These are phyloP conservation scores for Fusarium solani-melongenae DNA, from an alignment of 2,329 filamentous ascomycete genomes.

Conservation along the genomic window DNA sequence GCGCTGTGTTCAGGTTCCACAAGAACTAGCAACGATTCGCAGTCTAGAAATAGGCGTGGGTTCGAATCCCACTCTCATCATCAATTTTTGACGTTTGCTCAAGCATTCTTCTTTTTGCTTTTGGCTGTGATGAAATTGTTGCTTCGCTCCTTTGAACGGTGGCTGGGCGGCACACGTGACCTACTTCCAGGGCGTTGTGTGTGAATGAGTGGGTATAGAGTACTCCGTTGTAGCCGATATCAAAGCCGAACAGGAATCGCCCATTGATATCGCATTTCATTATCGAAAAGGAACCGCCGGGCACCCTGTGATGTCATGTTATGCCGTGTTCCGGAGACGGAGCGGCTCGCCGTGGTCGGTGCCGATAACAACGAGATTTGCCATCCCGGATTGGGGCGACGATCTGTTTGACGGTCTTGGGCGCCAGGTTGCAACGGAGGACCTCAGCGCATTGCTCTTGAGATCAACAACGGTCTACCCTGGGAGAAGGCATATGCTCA, in stretches of 20 bases:
- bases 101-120: neutral
- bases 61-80: conserved; percentile 11
- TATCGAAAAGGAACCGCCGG: neutral
- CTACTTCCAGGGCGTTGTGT: neutral
- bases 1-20: conserved; percentile 13
- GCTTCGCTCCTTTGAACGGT: neutral
- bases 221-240: neutral
- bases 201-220: neutral
- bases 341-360: neutral
- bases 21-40: conserved; percentile 10
- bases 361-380: neutral
- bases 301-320: neutral
- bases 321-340: neutral
- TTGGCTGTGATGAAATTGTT: neutral
- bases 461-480: neutral
- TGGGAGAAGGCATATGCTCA: neutral
- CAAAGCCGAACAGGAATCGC: neutral
- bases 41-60: conserved; percentile 11
- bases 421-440: neutral
- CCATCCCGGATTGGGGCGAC: neutral
- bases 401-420: neutral
- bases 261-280: neutral
- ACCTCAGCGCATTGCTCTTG: neutral
- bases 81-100: neutral
- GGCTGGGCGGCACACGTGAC: neutral